Conservation (phyloP, 2,329 filamentous ascomycete genomes). For the Aureobasidium vineae region DNA sequence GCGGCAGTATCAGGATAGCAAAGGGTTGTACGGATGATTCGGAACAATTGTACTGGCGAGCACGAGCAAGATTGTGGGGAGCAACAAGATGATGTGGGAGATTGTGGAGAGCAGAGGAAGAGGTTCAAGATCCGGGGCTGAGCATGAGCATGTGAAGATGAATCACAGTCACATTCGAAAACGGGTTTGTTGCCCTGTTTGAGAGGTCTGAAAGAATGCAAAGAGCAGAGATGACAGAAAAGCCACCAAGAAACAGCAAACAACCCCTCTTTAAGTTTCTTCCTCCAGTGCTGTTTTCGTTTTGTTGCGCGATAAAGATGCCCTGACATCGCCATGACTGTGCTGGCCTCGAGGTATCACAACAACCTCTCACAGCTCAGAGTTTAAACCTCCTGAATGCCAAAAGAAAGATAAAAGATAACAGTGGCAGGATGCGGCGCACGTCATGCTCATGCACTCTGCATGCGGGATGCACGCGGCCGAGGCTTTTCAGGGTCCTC, state of each 20-base stretch:
- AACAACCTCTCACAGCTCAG: neutral
- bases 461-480: conserved; percentile 2
- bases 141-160: conserved; percentile 13
- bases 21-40: neutral
- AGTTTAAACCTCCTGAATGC: neutral
- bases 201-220: conserved; percentile 2
- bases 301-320: neutral
- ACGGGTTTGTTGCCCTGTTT: conserved; percentile 3
- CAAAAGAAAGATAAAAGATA: neutral
- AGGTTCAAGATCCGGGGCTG: neutral
- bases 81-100: neutral
- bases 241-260: neutral
- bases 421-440: neutral
- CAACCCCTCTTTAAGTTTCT: neutral
- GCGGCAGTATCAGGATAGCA: neutral
- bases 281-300: neutral
- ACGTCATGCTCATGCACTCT: conserved; percentile 1
- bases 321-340: conserved; percentile 11
- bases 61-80: conserved; percentile 1
- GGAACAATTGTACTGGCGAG: neutral
- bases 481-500: conserved; percentile 5
- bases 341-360: neutral
- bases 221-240: neutral
- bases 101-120: neutral
- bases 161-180: conserved; percentile 1